These are phyloP conservation scores for Fusarium sp. DNA, from an alignment of 2,329 filamentous ascomycete genomes.

Conservation along the genomic window DNA sequence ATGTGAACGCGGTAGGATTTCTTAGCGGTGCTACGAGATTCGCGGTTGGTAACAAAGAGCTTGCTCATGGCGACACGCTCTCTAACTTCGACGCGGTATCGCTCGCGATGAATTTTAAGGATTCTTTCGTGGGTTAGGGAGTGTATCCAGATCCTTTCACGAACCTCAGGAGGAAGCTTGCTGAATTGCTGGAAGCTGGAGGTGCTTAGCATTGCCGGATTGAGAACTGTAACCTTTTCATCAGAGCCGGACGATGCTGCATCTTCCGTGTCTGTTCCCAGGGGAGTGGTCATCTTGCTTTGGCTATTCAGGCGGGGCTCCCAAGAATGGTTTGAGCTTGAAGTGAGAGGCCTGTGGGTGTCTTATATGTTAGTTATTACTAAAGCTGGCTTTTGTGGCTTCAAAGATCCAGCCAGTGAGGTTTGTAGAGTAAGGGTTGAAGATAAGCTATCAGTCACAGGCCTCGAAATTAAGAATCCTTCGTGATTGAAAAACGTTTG, in stretches of 20 bases:
- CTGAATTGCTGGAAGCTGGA: not conserved
- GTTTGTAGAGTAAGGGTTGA: too few species aligned
- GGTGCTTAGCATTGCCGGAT: not conserved
- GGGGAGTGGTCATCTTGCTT: not conserved
- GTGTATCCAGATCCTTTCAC: not conserved
- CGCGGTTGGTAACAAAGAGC: not conserved
- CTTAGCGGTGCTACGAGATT: not conserved
- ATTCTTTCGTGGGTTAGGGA: not conserved
- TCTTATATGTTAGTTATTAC: not conserved
- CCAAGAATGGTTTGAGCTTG: not conserved
- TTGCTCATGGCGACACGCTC: not conserved
- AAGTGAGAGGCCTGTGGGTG: not conserved
- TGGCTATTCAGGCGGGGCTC: not conserved
- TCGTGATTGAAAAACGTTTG: rapidly evolving
- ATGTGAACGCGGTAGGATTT: not conserved
- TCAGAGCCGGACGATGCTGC: not conserved
- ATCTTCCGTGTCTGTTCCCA: not conserved
- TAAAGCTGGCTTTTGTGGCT: not conserved
- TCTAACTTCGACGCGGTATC: not conserved
- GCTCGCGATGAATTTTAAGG: not conserved
- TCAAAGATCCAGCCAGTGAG: not conserved
- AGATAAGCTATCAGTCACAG: not conserved
- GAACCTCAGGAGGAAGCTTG: not conserved
- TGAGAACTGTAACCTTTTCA: not conserved
- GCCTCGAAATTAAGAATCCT: not conserved